Evolutionary conservation across 371 early-diverging fungal genomes (phyloP), one percentile per base, ranked within the genome.

Genomic region (Funneliformis caledonium): DNA sequence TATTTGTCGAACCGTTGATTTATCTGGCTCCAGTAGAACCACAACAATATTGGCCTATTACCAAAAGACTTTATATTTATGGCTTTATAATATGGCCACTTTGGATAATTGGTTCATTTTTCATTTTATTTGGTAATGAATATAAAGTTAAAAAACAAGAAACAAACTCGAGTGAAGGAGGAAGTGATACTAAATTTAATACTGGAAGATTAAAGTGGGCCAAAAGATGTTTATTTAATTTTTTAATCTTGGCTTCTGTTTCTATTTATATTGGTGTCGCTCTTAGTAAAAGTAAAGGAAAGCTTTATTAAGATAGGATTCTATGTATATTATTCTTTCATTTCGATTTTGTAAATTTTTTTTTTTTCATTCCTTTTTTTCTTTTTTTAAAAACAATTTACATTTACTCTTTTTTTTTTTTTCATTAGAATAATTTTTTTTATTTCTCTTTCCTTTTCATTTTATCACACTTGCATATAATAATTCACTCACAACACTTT

Each of bases 1-100:
- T 31, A 31, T 14, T 26, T 4, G 14, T 70, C 14, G 70, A 70
- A n/a, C 4, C 70, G 19, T 70, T 70, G 16, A 5, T 65, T 5
- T 8, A 33, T 65, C 16, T 72, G 14, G 67, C 67, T 67, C 72
- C 72, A 42, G 16, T 72, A 42, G 5, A 22, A 48, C 72, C 72
- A 59, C 74, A 45, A 9, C 26, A 12, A 50, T 45, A 14, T 33
- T 74, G 74, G 74, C 74, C 74, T 50, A 48, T 74, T 12, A 74
- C 74, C 10, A 74, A 74, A 37, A 56, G 26, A n/a, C 26, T 74
- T 5, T 74, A 74, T 37, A 19, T 74, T 74, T 74, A 48, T 22
- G 74, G 74, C 10, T 74, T 74, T 37, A 10, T 74, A 50, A 48
- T 74, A 26, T 74, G 74, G 74, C 74, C 74, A 19, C 22, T 74